Conservation (phyloP, 2,329 filamentous ascomycete species). For the Aspergillus costaricaensis region DNA sequence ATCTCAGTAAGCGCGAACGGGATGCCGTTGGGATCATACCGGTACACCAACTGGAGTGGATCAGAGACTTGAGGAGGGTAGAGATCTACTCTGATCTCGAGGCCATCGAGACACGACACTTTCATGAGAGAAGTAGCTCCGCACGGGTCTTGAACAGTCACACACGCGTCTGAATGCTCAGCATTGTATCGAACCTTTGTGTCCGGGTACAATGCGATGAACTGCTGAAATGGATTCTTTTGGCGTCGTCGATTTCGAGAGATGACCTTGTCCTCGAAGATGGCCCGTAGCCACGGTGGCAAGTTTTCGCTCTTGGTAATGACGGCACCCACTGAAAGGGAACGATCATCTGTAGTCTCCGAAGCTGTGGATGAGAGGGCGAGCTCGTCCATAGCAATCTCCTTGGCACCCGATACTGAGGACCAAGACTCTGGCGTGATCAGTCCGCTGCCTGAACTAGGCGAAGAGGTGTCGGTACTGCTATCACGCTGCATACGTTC, state of each 20-base stretch:
- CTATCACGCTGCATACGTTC: constrained; percentile 71
- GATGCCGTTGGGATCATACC: constrained; percentile 83
- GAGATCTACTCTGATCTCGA: constrained; percentile 15
- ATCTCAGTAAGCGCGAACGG: constrained; percentile 91
- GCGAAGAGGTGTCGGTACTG: constrained; percentile 57
- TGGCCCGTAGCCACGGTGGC: constrained; percentile 16
- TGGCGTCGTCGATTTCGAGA: constrained; percentile 10
- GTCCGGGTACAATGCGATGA: constrained; percentile 8
- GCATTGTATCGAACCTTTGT: constrained; percentile 5
- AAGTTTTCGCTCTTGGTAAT: neutral
- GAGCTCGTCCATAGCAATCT: constrained; percentile 11
- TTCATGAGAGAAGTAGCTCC: constrained; percentile 1
- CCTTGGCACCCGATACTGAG: constrained; percentile 61
- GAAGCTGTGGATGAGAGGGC: constrained; percentile 15
- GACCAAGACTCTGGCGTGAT: constrained; percentile 54
- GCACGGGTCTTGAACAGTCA: neutral
- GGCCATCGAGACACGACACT: constrained; percentile 12
- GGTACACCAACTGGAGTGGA: constrained; percentile 78
- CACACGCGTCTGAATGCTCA: constrained; percentile 6
- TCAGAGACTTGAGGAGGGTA: constrained; percentile 1
- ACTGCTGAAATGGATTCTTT: constrained; percentile 16
- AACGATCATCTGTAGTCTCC: constrained; percentile 8
- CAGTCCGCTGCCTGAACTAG: constrained; percentile 42
- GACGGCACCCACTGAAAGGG: neutral
- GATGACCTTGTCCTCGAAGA: constrained; percentile 11